A percentile compares a stretch with the other conserved stretches of the same genome.
Conservation (phyloP, 768 basidiomycete species). For the Ramaria rubella region DNA sequence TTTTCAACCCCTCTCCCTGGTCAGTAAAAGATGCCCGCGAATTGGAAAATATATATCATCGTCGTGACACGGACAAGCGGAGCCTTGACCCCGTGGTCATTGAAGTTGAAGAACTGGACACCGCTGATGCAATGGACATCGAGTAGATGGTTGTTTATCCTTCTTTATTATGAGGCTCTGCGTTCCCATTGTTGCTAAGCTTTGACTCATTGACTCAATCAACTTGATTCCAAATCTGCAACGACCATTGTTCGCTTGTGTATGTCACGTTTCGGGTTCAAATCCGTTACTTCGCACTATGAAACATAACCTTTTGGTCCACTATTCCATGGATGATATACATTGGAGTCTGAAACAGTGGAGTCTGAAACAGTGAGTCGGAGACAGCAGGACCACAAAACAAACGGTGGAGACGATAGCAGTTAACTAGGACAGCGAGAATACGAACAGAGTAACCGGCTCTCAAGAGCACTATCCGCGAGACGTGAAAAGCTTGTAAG, state of each 20-base stretch:
- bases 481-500: not conserved
- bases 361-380: too few relatives aligned
- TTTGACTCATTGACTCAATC: too few relatives aligned
- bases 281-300: too few relatives aligned
- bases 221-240: too few relatives aligned
- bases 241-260: too few relatives aligned
- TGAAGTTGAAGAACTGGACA: slow-evolving; percentile 2
- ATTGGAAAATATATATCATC: not conserved
- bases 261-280: too few relatives aligned
- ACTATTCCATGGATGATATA: not conserved
- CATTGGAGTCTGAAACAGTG: too few relatives aligned
- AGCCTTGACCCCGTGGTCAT: not conserved
- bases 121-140: slow-evolving; percentile 53
- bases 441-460: slow-evolving; percentile 31
- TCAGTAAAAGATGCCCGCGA: slow-evolving; percentile 3
- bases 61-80: not conserved
- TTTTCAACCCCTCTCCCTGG: slow-evolving; percentile 31
- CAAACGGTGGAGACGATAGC: slow-evolving; percentile 4
- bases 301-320: too few relatives aligned
- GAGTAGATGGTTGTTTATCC: slow-evolving; percentile 28
- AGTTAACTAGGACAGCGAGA: slow-evolving; percentile 17
- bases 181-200: too few relatives aligned
- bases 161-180: too few relatives aligned
- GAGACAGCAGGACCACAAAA: not conserved
- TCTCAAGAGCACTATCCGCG: too few relatives aligned